Base-by-base conservation (phyloP, 768 basidiomycete genomes). In the Mycena maculata region DNA sequence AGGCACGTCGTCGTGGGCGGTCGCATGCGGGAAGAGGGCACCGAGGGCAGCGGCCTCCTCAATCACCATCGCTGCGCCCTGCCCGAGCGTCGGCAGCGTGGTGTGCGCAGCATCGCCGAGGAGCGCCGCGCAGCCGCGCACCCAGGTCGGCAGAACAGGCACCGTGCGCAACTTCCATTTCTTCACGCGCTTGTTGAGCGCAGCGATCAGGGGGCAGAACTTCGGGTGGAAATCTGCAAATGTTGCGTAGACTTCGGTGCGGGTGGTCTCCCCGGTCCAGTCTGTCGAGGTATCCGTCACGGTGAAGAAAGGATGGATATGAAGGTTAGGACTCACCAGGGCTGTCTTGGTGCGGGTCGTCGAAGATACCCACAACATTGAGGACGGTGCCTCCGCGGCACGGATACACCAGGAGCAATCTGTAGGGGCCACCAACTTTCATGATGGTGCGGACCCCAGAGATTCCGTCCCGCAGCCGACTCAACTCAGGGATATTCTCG, bases 11-110 rank as follows among this genome's bases (percentile, higher is more conserved):
- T 9, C 60, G 22, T 15, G 22, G 22, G 13, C 20, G 2, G 60
- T 61, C 20, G 48, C 60, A 11, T 23, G 20, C 7, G 47, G 60
- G 22, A 67, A 22, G 12, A 57, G 18, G 33, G n/a, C 65, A 2
- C 33, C 60, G 13, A 57, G 23, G 12, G 58, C 50, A 23, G 18
- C 58, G 8, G 31, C 50, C 20, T 52, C 50, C 13, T 52, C 50
- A 1, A 52, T n/a, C 31, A n/a, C 50, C 31, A 52, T 36, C 31
- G 50, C 50, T 11, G 50, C 50, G 22, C 31, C 50, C 33, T 52
- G 50, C 33, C 50, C 50, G 31, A 52, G 57, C 58, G 38, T 60
- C 72, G 74, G 72, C n/a, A 63, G 65, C 70, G 74, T 75, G 13
- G 70, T 74, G 53, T 75, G 74, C 30, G 72, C 70, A 6, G 49